phyloP scores from a whole-genome alignment of 345 rosid species.

The Nephelium lappaceum region DNA sequence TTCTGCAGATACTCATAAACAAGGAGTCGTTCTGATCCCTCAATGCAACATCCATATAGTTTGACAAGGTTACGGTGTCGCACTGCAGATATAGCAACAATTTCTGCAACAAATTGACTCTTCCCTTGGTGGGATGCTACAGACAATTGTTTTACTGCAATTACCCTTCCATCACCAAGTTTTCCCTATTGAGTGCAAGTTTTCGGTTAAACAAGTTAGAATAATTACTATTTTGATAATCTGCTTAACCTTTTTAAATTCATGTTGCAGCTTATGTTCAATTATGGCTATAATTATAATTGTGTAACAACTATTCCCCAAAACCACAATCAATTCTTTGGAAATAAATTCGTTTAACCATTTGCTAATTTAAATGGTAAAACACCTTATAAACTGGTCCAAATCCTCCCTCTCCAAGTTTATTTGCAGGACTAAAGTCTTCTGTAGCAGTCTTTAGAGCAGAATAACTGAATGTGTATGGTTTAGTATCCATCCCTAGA shows the following conservation, averaged over 20 bases:
- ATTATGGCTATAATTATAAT: not conserved
- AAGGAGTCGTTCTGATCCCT: slow-evolving; percentile 46
- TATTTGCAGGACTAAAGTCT: slow-evolving; percentile 26
- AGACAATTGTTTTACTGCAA: slow-evolving; percentile 18
- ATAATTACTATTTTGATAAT: not conserved
- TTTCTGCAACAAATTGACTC: slow-evolving; percentile 24
- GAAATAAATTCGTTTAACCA: too few relatives aligned
- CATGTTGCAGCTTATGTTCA: not conserved
- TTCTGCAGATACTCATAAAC: slow-evolving; percentile 55
- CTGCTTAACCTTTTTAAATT: not conserved
- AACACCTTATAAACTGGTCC: slow-evolving; percentile 78
- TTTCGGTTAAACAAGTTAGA: not conserved
- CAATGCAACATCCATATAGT: slow-evolving; percentile 55
- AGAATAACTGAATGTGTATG: too few relatives aligned
- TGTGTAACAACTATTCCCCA: not conserved
- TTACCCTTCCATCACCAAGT: slow-evolving; percentile 5
- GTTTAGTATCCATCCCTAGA: too few relatives aligned
- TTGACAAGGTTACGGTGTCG: slow-evolving; percentile 64
- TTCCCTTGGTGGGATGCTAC: slow-evolving; percentile 28
- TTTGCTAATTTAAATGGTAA: slow-evolving; percentile 12
- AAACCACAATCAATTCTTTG: not conserved
- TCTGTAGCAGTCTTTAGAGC: too few relatives aligned
- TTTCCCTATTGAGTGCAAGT: slow-evolving; percentile 7
- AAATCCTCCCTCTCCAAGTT: slow-evolving; percentile 87
- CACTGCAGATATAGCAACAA: slow-evolving; percentile 27